Evolutionary conservation across 345 rosid species (phyloP).

Genomic region (Gynandropsis gynandra): DNA sequence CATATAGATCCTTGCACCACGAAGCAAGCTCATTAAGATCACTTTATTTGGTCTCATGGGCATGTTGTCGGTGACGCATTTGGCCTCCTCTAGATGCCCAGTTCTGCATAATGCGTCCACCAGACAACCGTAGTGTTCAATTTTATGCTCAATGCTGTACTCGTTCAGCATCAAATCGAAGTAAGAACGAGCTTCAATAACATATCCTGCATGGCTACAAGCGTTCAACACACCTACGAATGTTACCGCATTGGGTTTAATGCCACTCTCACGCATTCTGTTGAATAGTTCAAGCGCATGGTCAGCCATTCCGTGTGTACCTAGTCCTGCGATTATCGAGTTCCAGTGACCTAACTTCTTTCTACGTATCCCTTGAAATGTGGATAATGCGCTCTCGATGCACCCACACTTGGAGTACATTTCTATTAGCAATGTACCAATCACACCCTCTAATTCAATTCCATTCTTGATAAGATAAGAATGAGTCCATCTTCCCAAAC

Average conservation of each 20-base stretch:
- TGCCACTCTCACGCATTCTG: constrained; percentile 35
- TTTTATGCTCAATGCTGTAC: constrained; percentile 38
- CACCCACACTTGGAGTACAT: constrained; percentile 72
- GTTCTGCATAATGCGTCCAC: constrained; percentile 51
- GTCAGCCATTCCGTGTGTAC: constrained; percentile 53
- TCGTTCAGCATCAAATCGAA: constrained; percentile 47
- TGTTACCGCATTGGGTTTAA: constrained; percentile 46
- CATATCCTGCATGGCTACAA: constrained; percentile 65
- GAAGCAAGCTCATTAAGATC: constrained; percentile 55
- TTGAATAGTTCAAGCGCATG: constrained; percentile 40
- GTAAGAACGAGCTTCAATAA: constrained; percentile 42
- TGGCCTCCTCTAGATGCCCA: constrained; percentile 55
- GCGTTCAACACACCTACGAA: constrained; percentile 67
- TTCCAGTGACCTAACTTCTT: constrained; percentile 68
- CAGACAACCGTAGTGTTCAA: constrained; percentile 65
- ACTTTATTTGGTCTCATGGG: constrained; percentile 49
- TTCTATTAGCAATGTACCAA: constrained; percentile 50
- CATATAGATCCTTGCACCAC: constrained; percentile 45
- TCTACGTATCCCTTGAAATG: constrained; percentile 30
- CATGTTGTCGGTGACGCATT: constrained; percentile 40
- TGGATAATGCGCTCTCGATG: constrained; percentile 37
- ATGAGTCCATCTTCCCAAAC: constrained; percentile 50
- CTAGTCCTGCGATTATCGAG: constrained; percentile 59
- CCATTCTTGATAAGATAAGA: constrained; percentile 43
- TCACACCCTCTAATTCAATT: constrained; percentile 34